Evolutionary conservation across 129 eudicot genomes (phyloP), one percentile per base, ranked within the genome.

Genomic region (Helichrysum umbraculigerum): DNA sequence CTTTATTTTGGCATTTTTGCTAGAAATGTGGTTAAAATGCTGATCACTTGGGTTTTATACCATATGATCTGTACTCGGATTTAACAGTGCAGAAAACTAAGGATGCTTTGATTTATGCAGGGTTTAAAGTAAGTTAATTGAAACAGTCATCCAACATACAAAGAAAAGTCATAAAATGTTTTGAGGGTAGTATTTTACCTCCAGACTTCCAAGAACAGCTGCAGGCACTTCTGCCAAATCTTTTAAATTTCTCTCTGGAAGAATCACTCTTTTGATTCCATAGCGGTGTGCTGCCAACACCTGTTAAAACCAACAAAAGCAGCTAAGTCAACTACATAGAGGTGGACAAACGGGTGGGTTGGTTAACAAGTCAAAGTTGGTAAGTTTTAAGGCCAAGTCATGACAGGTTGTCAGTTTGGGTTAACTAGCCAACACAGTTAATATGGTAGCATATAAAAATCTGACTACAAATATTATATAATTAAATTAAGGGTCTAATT

Each of bases 201-300:
- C 92, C 70, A 93, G 81, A 62, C 86, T 82, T 33, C 87, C 84
- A 72, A 90, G 89, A 81, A 93, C 98, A 65, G 92, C 83, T 50
- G 97, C 54, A 66, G 98, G 98, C 51, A 93, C 97, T 91, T 93
- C 97, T 22, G 70, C 97, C 77, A 93, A 83, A 83, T 93, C 98
- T 78, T 93, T 93, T 81, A 82, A 61, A 75, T 93, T 93, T 79
- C 98, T 86, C 81, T 90, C 97, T 9, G 98, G 98, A 35, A 93
- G 81, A 70, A 93, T 93, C 41, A 93, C 96, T 83, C 98, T 85
- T 85, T 90, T 93, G 47, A 93, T 77, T 71, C 98, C 98, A 79
- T 83, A 93, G 9, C 98, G 96, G 73, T 93, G 98, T 20, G 98
- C 98, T 22, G 98, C 98, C 88, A 93, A 86, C 76, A 93, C 94